Conservation (phyloP, 805 yeast species). For the Saturnispora besseyi region DNA sequence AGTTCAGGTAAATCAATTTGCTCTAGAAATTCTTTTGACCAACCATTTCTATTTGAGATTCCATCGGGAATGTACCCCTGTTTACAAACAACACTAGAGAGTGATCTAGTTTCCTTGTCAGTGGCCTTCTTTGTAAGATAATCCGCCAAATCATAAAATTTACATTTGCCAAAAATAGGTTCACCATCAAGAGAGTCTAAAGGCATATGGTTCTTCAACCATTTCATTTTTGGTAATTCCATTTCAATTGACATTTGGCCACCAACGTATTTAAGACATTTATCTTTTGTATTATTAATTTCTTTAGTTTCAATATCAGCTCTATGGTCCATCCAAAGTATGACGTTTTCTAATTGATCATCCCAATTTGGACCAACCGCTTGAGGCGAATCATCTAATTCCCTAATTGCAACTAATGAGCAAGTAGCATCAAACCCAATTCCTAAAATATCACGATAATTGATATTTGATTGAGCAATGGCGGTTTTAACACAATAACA, state of each 20-base stretch:
- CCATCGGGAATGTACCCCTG: slow-evolving; percentile 93
- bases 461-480: slow-evolving; percentile 65
- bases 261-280: slow-evolving; percentile 83
- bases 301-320: slow-evolving; percentile 72
- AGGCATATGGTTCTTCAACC: slow-evolving; percentile 86
- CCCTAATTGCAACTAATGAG: slow-evolving; percentile 75
- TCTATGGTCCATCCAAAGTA: slow-evolving; percentile 98
- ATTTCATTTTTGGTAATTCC: slow-evolving; percentile 95
- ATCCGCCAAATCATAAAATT: slow-evolving; percentile 90
- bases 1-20: slow-evolving; percentile 69
- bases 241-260: slow-evolving; percentile 97
- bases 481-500: slow-evolving; percentile 74
- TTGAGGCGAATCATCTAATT: slow-evolving; percentile 56
- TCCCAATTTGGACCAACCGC: slow-evolving; percentile 89
- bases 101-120: slow-evolving; percentile 77
- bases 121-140: slow-evolving; percentile 88
- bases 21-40: slow-evolving; percentile 75
- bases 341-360: slow-evolving; percentile 67
- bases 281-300: slow-evolving; percentile 75
- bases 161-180: slow-evolving; percentile 43
- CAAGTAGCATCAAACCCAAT: slow-evolving; percentile 98
- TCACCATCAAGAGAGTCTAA: slow-evolving; percentile 28
- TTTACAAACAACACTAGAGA: slow-evolving; percentile 87
- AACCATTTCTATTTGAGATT: slow-evolving; percentile 84
- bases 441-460: slow-evolving; percentile 62